A percentile compares a stretch with the other conserved stretches of the same genome.
These are phyloP conservation scores for Eucalyptus caleyi DNA, from an alignment of 345 rosid genomes.

Conservation along the genomic window DNA sequence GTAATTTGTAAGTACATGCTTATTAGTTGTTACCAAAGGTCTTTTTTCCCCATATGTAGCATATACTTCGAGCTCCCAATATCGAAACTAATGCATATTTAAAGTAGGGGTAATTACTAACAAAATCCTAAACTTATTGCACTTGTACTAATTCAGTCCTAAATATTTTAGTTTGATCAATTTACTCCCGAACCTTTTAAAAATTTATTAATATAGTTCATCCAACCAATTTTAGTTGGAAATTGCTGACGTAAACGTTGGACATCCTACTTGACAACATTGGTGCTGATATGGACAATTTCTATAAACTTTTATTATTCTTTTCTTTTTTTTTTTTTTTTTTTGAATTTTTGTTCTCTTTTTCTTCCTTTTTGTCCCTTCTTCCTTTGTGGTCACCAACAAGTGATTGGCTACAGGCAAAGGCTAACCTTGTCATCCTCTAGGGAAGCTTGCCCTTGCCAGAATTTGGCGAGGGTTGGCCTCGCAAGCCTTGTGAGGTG, in stretches of 20 bases:
- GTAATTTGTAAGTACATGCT: background rate
- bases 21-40: background rate
- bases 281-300: no score
- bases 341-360: no score
- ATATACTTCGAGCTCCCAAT: background rate
- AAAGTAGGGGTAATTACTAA: background rate
- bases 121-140: background rate
- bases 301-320: no score
- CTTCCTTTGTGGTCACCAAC: accelerated
- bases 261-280: background rate
- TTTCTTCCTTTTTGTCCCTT: background rate
- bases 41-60: background rate
- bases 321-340: accelerated
- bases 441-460: background rate
- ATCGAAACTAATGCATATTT: background rate
- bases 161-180: background rate
- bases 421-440: no score
- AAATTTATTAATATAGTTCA: background rate
- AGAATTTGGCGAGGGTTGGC: accelerated
- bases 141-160: background rate
- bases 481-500: background rate
- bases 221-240: background rate
- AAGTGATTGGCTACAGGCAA: accelerated
- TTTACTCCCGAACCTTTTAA: background rate
- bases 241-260: accelerated